Conservation (phyloP, 2,329 filamentous ascomycete genomes). For the Fusarium cicatricum region DNA sequence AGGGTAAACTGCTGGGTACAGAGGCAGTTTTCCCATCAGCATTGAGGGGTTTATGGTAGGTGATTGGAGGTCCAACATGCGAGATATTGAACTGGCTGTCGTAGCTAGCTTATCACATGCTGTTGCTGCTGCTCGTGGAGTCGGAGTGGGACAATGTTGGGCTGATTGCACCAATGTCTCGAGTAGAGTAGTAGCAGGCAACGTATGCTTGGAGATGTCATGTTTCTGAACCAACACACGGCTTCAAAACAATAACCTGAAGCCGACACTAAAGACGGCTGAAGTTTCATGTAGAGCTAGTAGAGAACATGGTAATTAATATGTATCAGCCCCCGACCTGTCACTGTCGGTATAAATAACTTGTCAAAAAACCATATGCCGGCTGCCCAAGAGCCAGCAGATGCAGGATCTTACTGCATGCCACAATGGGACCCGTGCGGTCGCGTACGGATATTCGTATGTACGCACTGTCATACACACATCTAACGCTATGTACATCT, state of each 20-base stretch:
- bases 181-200: neutral
- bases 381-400: neutral
- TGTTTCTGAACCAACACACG: neutral
- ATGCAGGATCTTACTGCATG: conserved; percentile 9
- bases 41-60: neutral
- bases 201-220: neutral
- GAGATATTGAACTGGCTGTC: neutral
- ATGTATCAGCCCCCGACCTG: too few species aligned
- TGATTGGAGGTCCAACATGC: conserved; percentile 7
- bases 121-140: neutral
- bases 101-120: neutral
- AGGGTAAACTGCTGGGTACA: conserved; percentile 36
- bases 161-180: conserved; percentile 1
- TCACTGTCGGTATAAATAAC: too few species aligned
- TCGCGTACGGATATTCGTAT: conserved; percentile 1
- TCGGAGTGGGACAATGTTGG: neutral
- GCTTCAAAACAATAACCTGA: conserved; percentile 2
- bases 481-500: conserved; percentile 5
- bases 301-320: too few species aligned
- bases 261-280: neutral
- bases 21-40: neutral
- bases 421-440: conserved; percentile 25
- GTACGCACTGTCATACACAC: too few species aligned
- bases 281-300: too few species aligned
- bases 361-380: conserved; percentile 4